A percentile compares a stretch with the other conserved stretches of the same genome.
phyloP scores from a whole-genome alignment of 1,284 basidiomycete species.

The Trichosporon inkin region DNA sequence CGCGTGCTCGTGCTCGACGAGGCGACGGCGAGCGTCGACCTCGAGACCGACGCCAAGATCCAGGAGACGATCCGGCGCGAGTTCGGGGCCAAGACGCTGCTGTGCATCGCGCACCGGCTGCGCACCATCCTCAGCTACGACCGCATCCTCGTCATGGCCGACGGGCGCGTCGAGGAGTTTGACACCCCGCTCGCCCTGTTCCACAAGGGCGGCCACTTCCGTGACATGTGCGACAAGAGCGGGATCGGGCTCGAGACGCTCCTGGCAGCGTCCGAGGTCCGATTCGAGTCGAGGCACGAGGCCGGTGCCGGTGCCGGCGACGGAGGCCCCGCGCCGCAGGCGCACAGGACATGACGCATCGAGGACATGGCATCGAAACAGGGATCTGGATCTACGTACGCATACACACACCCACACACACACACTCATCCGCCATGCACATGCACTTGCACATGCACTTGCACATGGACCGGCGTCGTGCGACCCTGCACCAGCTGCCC shows the following conservation, averaged over 20 bases:
- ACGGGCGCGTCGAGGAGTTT: conserved; percentile 41
- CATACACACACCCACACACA: too few relatives aligned
- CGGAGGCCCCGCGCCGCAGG: too few relatives aligned
- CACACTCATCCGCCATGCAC: too few relatives aligned
- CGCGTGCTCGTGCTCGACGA: conserved; percentile 62
- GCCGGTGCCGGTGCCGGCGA: too few relatives aligned
- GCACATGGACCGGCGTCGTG: too few relatives aligned
- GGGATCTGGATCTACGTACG: too few relatives aligned
- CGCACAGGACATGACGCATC: too few relatives aligned
- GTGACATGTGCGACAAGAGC: conserved; percentile 35
- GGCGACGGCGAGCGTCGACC: conserved; percentile 60
- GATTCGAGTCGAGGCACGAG: too few relatives aligned
- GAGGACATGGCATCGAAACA: too few relatives aligned
- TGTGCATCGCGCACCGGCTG: conserved; percentile 70
- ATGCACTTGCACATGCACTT: too few relatives aligned
- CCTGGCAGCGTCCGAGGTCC: too few relatives aligned
- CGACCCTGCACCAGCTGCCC: too few relatives aligned
- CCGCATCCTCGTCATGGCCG: conserved; percentile 45
- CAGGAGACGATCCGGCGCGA: conserved; percentile 69
- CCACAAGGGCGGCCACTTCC: conserved; percentile 44
- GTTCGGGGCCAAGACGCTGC: conserved; percentile 55
- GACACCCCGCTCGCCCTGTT: conserved; percentile 47
- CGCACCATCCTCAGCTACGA: conserved; percentile 62
- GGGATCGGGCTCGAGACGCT: not conserved
- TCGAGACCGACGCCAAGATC: conserved; percentile 69